These are phyloP conservation scores for Centella asiatica DNA, from an alignment of 129 eudicot species.

Conservation along the genomic window DNA sequence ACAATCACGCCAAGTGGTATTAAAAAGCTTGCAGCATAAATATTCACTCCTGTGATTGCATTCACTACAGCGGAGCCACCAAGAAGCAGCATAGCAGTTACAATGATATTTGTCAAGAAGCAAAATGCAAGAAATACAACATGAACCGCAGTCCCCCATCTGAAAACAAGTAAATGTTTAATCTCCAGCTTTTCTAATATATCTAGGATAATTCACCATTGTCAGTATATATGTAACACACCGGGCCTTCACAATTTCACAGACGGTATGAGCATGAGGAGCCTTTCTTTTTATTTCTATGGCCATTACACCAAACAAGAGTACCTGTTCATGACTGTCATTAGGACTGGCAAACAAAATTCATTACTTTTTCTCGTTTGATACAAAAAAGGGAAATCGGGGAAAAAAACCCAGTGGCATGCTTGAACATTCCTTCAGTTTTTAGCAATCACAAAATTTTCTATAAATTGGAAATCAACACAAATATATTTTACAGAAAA, in stretches of 20 bases:
- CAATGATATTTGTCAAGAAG: constrained; percentile 93
- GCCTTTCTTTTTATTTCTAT: constrained; percentile 98
- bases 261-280: constrained; percentile 93
- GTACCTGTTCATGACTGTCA: constrained; percentile 38
- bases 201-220: background rate
- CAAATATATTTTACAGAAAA: too few relatives aligned
- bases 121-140: constrained; percentile 78
- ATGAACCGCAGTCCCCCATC: constrained; percentile 99
- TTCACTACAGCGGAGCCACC: constrained; percentile 99
- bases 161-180: constrained; percentile 12
- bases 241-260: constrained; percentile 99
- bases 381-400: background rate
- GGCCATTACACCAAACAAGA: constrained; percentile 91
- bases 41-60: constrained; percentile 89
- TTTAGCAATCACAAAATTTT: background rate
- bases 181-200: background rate
- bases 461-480: too few relatives aligned
- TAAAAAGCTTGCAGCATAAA: constrained; percentile 94
- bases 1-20: constrained; percentile 89
- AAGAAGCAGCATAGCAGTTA: constrained; percentile 95
- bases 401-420: background rate
- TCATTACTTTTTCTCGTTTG: background rate
- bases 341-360: background rate
- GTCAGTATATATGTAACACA: constrained; percentile 13
- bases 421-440: background rate